Percentiles rank a stretch among this genome's conserved stretches.
These are phyloP conservation scores for Grammothele lineata DNA, from an alignment of 768 basidiomycete genomes.

Conservation along the genomic window DNA sequence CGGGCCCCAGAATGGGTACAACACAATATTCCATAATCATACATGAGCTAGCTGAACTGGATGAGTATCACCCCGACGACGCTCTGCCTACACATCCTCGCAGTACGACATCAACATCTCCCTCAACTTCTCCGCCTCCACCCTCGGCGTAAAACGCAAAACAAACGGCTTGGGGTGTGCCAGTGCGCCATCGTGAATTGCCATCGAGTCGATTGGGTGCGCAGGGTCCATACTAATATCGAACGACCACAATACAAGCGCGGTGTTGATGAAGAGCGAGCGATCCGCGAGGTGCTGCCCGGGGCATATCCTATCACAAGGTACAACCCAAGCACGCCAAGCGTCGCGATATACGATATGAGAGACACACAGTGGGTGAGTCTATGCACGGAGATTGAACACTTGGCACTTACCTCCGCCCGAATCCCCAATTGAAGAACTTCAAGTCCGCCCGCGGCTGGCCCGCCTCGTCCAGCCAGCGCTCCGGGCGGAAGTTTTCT, in stretches of 20 bases:
- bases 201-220: constrained; percentile 54
- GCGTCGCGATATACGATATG: constrained; percentile 19
- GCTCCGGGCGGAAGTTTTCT: constrained; percentile 27
- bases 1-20: no score
- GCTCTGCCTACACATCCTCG: background rate
- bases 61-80: no score
- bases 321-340: background rate
- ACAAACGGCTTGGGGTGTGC: constrained; percentile 61
- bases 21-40: no score
- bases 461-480: constrained; percentile 30
- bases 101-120: constrained; percentile 5
- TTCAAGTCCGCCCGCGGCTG: constrained; percentile 23
- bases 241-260: constrained; percentile 65
- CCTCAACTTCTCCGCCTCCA: constrained; percentile 16
- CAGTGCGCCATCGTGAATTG: constrained; percentile 61
- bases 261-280: constrained; percentile 63
- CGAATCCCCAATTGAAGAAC: constrained; percentile 34
- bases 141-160: constrained; percentile 50
- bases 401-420: no score
- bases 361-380: no score
- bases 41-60: no score
- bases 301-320: constrained; percentile 62
- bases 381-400: no score
- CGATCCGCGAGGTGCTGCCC: constrained; percentile 53
- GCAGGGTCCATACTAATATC: constrained; percentile 45